A percentile compares a stretch with the other conserved stretches of the same genome.
phyloP scores from a whole-genome alignment of 148 eudicot genomes.

The Spergularia bocconei region DNA sequence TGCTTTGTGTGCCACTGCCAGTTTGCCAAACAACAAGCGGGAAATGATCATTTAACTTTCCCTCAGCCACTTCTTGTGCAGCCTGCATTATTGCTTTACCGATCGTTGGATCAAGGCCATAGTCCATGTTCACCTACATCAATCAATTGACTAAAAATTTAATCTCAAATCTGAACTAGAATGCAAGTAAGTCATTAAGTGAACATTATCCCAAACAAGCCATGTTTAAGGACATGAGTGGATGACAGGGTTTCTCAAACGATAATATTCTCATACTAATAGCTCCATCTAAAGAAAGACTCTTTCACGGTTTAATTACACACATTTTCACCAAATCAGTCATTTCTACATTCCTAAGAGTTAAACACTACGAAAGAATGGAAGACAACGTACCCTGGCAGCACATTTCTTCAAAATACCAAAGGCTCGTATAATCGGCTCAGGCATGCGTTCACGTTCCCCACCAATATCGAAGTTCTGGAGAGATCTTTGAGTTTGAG shows the following conservation, averaged over 20 bases:
- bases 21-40: conserved; percentile 99
- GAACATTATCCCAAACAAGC: not conserved
- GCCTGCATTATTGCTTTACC: conserved; percentile 99
- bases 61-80: conserved; percentile 95
- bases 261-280: not conserved
- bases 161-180: conserved; percentile 10
- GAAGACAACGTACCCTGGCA: conserved; percentile 57
- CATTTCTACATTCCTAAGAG: no score
- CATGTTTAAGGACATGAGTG: not conserved
- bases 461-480: conserved; percentile 99
- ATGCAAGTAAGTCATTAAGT: not conserved
- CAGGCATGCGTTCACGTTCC: conserved; percentile 97
- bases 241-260: not conserved
- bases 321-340: no score
- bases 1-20: conserved; percentile 98
- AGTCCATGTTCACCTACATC: conserved; percentile 90
- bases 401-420: conserved; percentile 94
- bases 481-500: conserved; percentile 95
- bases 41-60: conserved; percentile 87
- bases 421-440: conserved; percentile 85
- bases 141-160: conserved; percentile 10
- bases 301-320: not conserved
- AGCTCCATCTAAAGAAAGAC: not conserved
- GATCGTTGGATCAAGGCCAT: conserved; percentile 86
- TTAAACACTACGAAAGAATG: not conserved